Evolutionary conservation across 305 asterid species (phyloP).

Genomic region (Solanum hybrid): DNA sequence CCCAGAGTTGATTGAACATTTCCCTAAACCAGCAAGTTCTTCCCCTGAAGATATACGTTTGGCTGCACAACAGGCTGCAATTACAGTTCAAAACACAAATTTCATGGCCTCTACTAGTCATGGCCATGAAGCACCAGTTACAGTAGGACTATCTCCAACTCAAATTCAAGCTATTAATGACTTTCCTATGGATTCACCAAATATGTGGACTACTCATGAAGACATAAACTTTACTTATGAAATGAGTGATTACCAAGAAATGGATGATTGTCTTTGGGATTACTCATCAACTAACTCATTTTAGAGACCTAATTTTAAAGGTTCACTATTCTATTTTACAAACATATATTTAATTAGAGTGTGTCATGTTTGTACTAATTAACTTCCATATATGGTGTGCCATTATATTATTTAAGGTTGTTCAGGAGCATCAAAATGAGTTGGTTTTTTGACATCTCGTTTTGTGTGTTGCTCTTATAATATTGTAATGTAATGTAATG

Average conservation of each 20-base stretch:
- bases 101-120: not conserved
- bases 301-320: not conserved
- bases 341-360: not conserved
- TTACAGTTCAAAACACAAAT: not conserved
- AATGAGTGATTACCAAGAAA: conserved; percentile 24
- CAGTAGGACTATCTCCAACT: conserved; percentile 34
- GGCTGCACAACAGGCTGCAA: conserved; percentile 43
- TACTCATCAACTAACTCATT: not conserved
- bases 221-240: conserved; percentile 2
- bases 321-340: not conserved
- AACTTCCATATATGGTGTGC: not conserved
- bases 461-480: not conserved
- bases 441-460: not conserved
- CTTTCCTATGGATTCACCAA: conserved; percentile 51
- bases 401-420: not conserved
- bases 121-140: conserved; percentile 4
- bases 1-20: conserved; percentile 17
- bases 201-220: conserved; percentile 39
- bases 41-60: conserved; percentile 20
- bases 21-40: conserved; percentile 27
- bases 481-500: not conserved
- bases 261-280: conserved; percentile 12
- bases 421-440: not conserved
- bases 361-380: not conserved
- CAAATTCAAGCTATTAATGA: conserved; percentile 61